A percentile compares a stretch with the other conserved stretches of the same genome.
phyloP scores from a whole-genome alignment of 2,329 filamentous ascomycete genomes.

The Talaromyces sp. region DNA sequence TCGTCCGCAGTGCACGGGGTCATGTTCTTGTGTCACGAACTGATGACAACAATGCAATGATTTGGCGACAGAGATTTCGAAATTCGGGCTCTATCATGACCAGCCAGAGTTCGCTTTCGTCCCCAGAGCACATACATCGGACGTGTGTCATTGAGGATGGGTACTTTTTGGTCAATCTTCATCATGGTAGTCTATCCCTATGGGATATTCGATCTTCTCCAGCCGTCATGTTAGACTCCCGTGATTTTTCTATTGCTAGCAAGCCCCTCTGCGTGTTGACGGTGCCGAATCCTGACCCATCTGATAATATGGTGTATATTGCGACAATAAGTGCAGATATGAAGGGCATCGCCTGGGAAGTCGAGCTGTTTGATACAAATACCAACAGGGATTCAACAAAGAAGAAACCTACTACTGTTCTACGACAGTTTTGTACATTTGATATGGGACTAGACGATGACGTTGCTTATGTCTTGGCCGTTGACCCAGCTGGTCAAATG shows the following conservation, averaged over 20 bases:
- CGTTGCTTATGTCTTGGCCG: slow-evolving; percentile 62
- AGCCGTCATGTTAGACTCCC: slow-evolving; percentile 56
- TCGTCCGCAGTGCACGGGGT: slow-evolving; percentile 79
- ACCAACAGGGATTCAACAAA: slow-evolving; percentile 22
- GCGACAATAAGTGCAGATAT: slow-evolving; percentile 78
- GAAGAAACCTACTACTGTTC: slow-evolving; percentile 35
- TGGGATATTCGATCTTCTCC: slow-evolving; percentile 68
- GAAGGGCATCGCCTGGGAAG: slow-evolving; percentile 75
- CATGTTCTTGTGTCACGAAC: slow-evolving; percentile 77
- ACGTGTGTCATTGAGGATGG: slow-evolving; percentile 74
- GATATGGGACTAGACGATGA: slow-evolving; percentile 54
- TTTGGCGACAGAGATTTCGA: slow-evolving; percentile 67
- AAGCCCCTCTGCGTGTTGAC: slow-evolving; percentile 76
- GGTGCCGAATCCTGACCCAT: slow-evolving; percentile 56
- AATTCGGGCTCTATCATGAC: slow-evolving; percentile 52
- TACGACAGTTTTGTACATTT: slow-evolving; percentile 68
- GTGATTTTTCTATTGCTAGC: slow-evolving; percentile 56
- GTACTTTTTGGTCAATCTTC: slow-evolving; percentile 74
- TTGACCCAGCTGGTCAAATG: slow-evolving; percentile 76
- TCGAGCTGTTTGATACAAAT: slow-evolving; percentile 52
- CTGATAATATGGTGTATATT: slow-evolving; percentile 59
- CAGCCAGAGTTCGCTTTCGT: slow-evolving; percentile 63
- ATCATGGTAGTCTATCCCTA: slow-evolving; percentile 63
- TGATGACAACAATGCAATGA: slow-evolving; percentile 68
- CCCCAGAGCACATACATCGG: slow-evolving; percentile 68